Evolutionary conservation across 2,329 filamentous ascomycete species (phyloP).

Genomic region (Trichoderma guizhouense): DNA sequence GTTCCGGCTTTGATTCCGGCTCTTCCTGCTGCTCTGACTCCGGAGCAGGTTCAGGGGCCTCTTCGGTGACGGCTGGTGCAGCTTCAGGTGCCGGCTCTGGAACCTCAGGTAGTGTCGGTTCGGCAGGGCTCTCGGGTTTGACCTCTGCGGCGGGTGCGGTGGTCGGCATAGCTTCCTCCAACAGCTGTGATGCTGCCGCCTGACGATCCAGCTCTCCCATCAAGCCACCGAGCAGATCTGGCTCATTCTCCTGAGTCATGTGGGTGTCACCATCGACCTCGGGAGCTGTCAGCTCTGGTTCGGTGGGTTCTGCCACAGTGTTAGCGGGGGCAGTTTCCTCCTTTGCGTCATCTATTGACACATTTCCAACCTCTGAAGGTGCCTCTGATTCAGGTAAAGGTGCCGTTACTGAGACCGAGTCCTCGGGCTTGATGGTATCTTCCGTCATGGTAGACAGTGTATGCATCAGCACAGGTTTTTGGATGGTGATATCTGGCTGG

Average conservation of each 20-base stretch:
- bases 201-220: constrained; percentile 45
- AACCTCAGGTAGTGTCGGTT: not conserved
- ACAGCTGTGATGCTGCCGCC: constrained; percentile 13
- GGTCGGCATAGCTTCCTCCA: not conserved
- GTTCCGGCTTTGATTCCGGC: not conserved
- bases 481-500: constrained; percentile 21
- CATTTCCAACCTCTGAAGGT: constrained; percentile 27
- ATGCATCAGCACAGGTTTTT: constrained; percentile 28
- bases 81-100: constrained; percentile 3
- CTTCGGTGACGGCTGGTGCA: not conserved
- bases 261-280: not conserved
- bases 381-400: constrained; percentile 31
- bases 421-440: constrained; percentile 38
- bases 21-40: not conserved
- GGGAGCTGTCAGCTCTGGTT: constrained; percentile 18
- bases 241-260: constrained; percentile 25
- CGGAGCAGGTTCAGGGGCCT: not conserved
- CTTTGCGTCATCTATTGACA: constrained; percentile 24
- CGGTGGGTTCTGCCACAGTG: constrained; percentile 18
- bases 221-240: constrained; percentile 45
- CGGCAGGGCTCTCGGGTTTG: constrained; percentile 10
- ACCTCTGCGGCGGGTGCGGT: not conserved
- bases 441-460: constrained; percentile 36
- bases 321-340: constrained; percentile 2
- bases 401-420: constrained; percentile 35